Evolutionary conservation across 2,329 filamentous ascomycete genomes (phyloP).

Genomic region (Colletotrichum chrysophilum): DNA sequence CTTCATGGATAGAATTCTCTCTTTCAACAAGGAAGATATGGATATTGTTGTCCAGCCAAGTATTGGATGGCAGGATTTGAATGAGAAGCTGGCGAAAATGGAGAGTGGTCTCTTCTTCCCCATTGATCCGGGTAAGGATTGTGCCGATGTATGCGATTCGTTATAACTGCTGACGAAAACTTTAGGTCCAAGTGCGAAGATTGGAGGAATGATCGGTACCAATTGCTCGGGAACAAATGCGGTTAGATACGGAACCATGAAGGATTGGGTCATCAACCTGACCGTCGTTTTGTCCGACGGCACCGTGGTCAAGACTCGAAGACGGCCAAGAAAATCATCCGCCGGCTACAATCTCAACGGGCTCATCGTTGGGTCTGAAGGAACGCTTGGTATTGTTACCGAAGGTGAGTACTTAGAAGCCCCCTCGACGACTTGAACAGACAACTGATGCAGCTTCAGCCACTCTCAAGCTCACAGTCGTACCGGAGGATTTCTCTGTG

Average conservation of each 20-base stretch:
- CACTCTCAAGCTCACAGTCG: constrained; percentile 78
- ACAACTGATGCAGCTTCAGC: constrained; percentile 40
- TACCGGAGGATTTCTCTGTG: constrained; percentile 78
- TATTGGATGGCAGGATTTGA: constrained; percentile 91
- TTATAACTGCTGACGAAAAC: not conserved
- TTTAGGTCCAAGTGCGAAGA: constrained; percentile 66
- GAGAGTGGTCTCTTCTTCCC: constrained; percentile 86
- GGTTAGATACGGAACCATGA: constrained; percentile 84
- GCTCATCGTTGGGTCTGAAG: constrained; percentile 82
- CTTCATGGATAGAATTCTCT: constrained; percentile 82
- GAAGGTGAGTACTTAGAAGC: constrained; percentile 51
- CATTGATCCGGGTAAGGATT: constrained; percentile 76
- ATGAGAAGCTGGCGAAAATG: constrained; percentile 71
- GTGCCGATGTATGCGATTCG: not conserved
- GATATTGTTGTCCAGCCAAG: constrained; percentile 91
- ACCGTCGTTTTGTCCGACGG: constrained; percentile 83
- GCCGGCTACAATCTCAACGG: constrained; percentile 85
- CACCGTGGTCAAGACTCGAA: constrained; percentile 78
- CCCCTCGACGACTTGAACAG: not conserved
- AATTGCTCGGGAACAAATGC: constrained; percentile 82
- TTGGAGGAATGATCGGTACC: constrained; percentile 84
- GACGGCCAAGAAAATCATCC: constrained; percentile 79
- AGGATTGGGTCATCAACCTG: constrained; percentile 84
- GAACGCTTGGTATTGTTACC: constrained; percentile 80
- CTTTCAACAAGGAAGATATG: constrained; percentile 86